A percentile compares a stretch with the other conserved stretches of the same genome.
phyloP scores from a whole-genome alignment of 2,329 filamentous ascomycete species.

The Immersiporthe knoxdaviesiana region DNA sequence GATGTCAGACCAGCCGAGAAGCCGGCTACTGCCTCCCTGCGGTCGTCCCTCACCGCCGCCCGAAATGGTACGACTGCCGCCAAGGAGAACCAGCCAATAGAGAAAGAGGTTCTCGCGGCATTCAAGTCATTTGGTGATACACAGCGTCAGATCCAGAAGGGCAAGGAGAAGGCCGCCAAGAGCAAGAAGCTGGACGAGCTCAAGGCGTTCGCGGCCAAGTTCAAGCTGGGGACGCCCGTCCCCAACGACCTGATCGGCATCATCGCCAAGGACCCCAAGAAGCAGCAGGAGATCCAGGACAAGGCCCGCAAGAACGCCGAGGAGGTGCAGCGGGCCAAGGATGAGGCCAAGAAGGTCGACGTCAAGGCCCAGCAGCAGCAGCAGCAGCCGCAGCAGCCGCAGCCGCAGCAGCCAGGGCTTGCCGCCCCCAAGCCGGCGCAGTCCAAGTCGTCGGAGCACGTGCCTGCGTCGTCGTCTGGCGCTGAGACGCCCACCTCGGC shows the following conservation, averaged over 20 bases:
- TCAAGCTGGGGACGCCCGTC: conserved; percentile 92
- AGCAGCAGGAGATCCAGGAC: conserved; percentile 90
- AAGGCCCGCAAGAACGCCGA: conserved; percentile 80
- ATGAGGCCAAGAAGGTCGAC: conserved; percentile 43
- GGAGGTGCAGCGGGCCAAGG: conserved; percentile 46
- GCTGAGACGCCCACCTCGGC: conserved; percentile 36
- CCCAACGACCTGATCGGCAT: conserved; percentile 91
- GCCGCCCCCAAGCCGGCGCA: conserved; percentile 49
- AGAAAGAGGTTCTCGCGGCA: conserved; percentile 62
- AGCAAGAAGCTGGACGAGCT: conserved; percentile 91
- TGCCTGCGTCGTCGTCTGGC: conserved; percentile 29
- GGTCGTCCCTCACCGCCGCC: conserved; percentile 39
- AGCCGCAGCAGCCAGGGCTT: conserved; percentile 26
- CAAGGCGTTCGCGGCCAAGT: conserved; percentile 91
- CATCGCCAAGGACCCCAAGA: conserved; percentile 92
- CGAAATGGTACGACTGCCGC: conserved; percentile 47
- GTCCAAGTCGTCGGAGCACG: conserved; percentile 40
- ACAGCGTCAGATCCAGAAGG: conserved; percentile 57
- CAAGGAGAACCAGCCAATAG: conserved; percentile 58
- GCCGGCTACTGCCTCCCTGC: conserved; percentile 26
- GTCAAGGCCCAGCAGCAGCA: conserved; percentile 53
- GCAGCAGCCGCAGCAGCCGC: conserved; percentile 34
- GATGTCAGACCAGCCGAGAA: conserved; percentile 32
- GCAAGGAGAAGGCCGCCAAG: conserved; percentile 73
- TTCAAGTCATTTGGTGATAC: conserved; percentile 67